Evolutionary conservation across 495 filamentous ascomycete genomes (phyloP).

Genomic region (Chaetomium cochliodes): DNA sequence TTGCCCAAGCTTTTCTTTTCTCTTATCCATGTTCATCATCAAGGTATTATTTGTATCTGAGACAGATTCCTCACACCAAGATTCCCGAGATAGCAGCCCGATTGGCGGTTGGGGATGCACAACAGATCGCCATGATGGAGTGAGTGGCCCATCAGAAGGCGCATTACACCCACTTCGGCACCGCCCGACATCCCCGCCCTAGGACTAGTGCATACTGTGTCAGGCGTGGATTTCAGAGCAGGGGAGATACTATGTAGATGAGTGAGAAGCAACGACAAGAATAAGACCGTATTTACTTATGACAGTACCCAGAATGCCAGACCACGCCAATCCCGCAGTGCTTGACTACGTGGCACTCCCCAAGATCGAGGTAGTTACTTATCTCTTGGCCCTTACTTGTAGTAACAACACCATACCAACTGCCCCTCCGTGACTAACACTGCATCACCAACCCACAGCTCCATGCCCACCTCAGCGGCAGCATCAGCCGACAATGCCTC

Average conservation of each 20-base stretch:
- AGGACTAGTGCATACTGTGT: not conserved
- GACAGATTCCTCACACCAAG: conserved; percentile 7
- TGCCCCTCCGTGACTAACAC: not conserved
- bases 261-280: not conserved
- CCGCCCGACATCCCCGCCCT: conserved; percentile 5
- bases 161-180: conserved; percentile 15
- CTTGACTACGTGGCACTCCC: conserved; percentile 47
- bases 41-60: conserved; percentile 11
- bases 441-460: conserved; percentile 49
- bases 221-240: not conserved
- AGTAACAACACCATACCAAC: no score
- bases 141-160: not conserved
- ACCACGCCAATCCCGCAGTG: not conserved
- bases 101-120: conserved; percentile 7
- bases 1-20: no score
- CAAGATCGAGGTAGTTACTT: conserved; percentile 45
- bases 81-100: not conserved
- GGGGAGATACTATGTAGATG: not conserved
- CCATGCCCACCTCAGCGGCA: conserved; percentile 81
- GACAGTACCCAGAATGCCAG: not conserved
- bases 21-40: not conserved
- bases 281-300: not conserved
- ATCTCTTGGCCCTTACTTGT: not conserved
- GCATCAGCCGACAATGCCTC: conserved; percentile 71
- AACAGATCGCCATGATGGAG: conserved; percentile 12